phyloP scores from a whole-genome alignment of 2,329 filamentous ascomycete genomes.

The Ophiocordyceps australis region DNA sequence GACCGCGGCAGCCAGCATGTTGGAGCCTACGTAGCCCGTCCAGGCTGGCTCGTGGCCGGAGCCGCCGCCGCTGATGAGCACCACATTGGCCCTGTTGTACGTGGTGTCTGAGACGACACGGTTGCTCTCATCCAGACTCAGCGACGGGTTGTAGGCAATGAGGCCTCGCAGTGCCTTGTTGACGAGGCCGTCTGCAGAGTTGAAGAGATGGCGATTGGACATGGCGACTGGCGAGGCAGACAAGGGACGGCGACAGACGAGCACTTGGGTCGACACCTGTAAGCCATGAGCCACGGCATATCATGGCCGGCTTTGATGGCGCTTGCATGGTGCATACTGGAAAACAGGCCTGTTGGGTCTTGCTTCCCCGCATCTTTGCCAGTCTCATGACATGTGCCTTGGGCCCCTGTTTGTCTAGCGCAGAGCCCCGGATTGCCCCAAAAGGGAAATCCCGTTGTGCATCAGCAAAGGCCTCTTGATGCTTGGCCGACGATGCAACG shows the following conservation, averaged over 20 bases:
- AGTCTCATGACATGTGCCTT: too few relatives aligned
- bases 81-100: slow-evolving; percentile 24
- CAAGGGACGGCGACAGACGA: not conserved
- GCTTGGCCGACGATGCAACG: too few relatives aligned
- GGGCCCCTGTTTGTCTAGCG: too few relatives aligned
- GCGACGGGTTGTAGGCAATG: slow-evolving; percentile 31
- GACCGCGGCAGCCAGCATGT: slow-evolving; percentile 64
- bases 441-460: too few relatives aligned
- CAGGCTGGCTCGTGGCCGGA: slow-evolving; percentile 85
- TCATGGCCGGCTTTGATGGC: too few relatives aligned
- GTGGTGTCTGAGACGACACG: slow-evolving; percentile 30
- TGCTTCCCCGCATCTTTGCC: too few relatives aligned
- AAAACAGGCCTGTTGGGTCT: too few relatives aligned
- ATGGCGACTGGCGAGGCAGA: slow-evolving; percentile 11
- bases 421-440: too few relatives aligned
- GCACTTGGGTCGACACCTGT: too few relatives aligned
- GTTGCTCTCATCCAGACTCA: slow-evolving; percentile 29
- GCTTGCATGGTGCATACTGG: too few relatives aligned
- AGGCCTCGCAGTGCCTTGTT: slow-evolving; percentile 30
- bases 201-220: slow-evolving; percentile 34
- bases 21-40: slow-evolving; percentile 65
- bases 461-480: too few relatives aligned
- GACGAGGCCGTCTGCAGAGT: slow-evolving; percentile 32
- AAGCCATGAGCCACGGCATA: too few relatives aligned
- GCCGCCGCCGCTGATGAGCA: slow-evolving; percentile 53